phyloP scores from a whole-genome alignment of 495 filamentous ascomycete species.

The Hypoxylon subgilvum region DNA sequence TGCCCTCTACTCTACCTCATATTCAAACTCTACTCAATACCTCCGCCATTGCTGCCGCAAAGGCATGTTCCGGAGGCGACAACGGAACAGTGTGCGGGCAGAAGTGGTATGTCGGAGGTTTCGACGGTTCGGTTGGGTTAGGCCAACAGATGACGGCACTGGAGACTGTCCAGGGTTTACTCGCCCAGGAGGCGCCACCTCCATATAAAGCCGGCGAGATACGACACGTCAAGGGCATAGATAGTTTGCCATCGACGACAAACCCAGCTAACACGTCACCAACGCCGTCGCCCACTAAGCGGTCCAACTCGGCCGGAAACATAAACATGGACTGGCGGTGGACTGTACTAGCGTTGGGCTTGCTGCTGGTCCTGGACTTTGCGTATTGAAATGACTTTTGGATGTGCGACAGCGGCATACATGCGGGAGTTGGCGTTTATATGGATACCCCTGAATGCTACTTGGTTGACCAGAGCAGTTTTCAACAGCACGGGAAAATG shows the following conservation, averaged over 20 bases:
- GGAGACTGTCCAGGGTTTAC: conserved; percentile 67
- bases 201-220: conserved; percentile 53
- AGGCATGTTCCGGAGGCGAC: conserved; percentile 64
- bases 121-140: conserved; percentile 66
- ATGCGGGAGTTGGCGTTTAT: conserved; percentile 27
- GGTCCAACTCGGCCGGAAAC: conserved; percentile 4
- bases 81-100: conserved; percentile 69
- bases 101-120: conserved; percentile 67
- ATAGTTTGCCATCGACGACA: conserved; percentile 15
- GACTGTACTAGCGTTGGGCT: conserved; percentile 4
- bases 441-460: background rate
- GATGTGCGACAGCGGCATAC: background rate
- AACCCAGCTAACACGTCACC: conserved; percentile 11
- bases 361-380: conserved; percentile 6
- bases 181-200: conserved; percentile 46
- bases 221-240: conserved; percentile 43
- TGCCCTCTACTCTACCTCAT: conserved; percentile 58
- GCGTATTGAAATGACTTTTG: conserved; percentile 15
- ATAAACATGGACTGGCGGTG: conserved; percentile 8
- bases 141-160: conserved; percentile 76
- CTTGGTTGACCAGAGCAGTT: background rate
- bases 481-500: background rate
- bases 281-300: conserved; percentile 16
- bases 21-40: conserved; percentile 61
- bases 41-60: conserved; percentile 69